These are phyloP conservation scores for Vanilla planifolia DNA, from an alignment of 106 monocot genomes.

Conservation along the genomic window DNA sequence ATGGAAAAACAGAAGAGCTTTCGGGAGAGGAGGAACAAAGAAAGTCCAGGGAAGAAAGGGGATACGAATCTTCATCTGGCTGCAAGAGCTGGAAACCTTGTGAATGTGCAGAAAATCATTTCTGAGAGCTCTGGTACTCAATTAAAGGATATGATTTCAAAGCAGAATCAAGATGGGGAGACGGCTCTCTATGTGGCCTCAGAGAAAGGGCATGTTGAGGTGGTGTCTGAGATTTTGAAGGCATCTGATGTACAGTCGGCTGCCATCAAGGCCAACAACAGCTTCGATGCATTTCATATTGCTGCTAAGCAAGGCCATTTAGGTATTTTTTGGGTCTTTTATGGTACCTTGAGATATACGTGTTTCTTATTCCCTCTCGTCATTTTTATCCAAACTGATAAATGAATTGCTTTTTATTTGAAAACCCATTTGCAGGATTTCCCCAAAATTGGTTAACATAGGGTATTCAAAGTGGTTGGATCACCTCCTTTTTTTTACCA, in stretches of 20 bases:
- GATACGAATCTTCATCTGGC: slow-evolving; percentile 17
- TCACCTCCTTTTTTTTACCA: too few relatives aligned
- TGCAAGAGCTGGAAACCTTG: slow-evolving; percentile 14
- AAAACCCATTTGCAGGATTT: too few relatives aligned
- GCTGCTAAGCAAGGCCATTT: slow-evolving; percentile 48
- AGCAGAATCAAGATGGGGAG: slow-evolving; percentile 42
- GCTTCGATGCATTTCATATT: slow-evolving; percentile 43
- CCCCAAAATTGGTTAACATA: too few relatives aligned
- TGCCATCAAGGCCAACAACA: slow-evolving; percentile 40
- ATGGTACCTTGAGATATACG: too few relatives aligned
- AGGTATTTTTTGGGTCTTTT: slow-evolving; percentile 14
- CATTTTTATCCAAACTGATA: too few relatives aligned
- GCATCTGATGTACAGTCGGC: slow-evolving; percentile 31
- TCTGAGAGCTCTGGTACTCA: slow-evolving; percentile 11
- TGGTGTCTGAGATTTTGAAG: slow-evolving; percentile 33
- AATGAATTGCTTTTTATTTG: too few relatives aligned
- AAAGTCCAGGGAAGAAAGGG: slow-evolving; percentile 19
- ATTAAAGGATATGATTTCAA: slow-evolving; percentile 26
- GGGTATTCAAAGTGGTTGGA: too few relatives aligned
- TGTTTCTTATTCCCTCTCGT: too few relatives aligned
- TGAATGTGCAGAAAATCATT: slow-evolving; percentile 21
- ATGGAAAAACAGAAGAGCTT: slow-evolving; percentile 36
- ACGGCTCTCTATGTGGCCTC: slow-evolving; percentile 50
- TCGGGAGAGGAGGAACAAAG: slow-evolving; percentile 19
- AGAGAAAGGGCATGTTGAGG: slow-evolving; percentile 30